Evolutionary conservation across 768 basidiomycete species (phyloP), one percentile per base, ranked within the genome.

Genomic region (Collybia sordida): DNA sequence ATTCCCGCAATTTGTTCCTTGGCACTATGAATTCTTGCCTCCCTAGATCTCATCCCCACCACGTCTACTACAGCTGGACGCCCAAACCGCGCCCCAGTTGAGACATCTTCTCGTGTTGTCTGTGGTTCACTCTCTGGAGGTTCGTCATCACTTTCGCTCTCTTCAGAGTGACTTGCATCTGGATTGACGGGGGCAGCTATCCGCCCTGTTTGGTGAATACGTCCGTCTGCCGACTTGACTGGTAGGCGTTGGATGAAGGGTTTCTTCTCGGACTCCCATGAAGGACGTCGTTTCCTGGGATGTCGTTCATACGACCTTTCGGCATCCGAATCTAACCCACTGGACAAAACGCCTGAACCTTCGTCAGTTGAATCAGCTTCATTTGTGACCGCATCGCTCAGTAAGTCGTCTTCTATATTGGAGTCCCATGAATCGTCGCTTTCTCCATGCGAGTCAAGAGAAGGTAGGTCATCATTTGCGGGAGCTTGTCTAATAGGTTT

Each of bases 1-100:
- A 98, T 83, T 23, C 79, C 76, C 1, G 94, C 97, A 54, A 98
- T 91, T 70, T 98, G 94, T 62, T 97, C 93, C 59, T 96, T 93
- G 12, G 95, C 95, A 36, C 75, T 74, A 56, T 84, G 83, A 55
- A 97, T 72, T 46, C 86, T 77, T 43, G 73, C 75, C 55, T 78
- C 80, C 52, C 86, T 80, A 19, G 89, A 86, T 57, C 76, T 77
- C 52, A 79, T 86, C 36, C 72, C 69, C 34, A 96, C 72, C 39
- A 95, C 75, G 54, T 88, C 85, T 24, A 81, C 68, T 11, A 96
- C 83, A 3, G 91, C 88, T 15, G 79, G 80, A 22, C 92, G 81
- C n/a, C 94, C 94, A 58, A 93, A 93, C 25, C 93, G 82, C 54
- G 90, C 86, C 11, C 90, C 92, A 6, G 90, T 92, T 6, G 90